phyloP scores from a whole-genome alignment of 495 filamentous ascomycete genomes.

The Xylaria curta region DNA sequence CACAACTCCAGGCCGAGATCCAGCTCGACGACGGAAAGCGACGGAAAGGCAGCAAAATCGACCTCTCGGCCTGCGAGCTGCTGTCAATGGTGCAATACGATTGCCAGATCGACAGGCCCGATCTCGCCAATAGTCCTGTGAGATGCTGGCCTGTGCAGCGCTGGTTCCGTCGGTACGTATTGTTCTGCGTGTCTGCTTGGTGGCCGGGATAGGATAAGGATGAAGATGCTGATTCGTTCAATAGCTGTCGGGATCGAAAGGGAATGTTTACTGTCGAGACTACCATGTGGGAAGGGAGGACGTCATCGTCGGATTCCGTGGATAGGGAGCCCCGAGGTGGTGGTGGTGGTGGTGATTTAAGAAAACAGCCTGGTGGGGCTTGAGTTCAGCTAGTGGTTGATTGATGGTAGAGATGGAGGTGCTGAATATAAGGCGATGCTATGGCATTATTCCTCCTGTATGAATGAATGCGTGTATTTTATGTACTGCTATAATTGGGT shows the following conservation, averaged over 20 bases:
- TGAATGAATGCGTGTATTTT: not conserved
- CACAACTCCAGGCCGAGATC: constrained; percentile 56
- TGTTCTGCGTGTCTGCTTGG: not conserved
- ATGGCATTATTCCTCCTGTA: not conserved
- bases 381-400: constrained; percentile 7
- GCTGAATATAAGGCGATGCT: not conserved
- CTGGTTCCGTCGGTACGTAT: constrained; percentile 77
- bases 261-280: constrained; percentile 77
- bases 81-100: constrained; percentile 83
- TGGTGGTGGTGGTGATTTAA: not conserved
- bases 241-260: constrained; percentile 72
- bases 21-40: constrained; percentile 55
- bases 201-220: not conserved
- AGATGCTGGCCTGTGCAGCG: constrained; percentile 77
- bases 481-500: not conserved
- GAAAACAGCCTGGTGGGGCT: constrained; percentile 20
- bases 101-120: constrained; percentile 68
- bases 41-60: constrained; percentile 59
- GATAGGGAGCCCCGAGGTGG: not conserved
- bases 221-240: not conserved
- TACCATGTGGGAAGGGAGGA: constrained; percentile 71
- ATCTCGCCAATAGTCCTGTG: constrained; percentile 59
- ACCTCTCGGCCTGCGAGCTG: constrained; percentile 73
- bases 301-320: constrained; percentile 1
- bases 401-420: not conserved